Evolutionary conservation across 495 filamentous ascomycete genomes (phyloP), one percentile per base, ranked within the genome.

Genomic region (Usnea hakonensis): DNA sequence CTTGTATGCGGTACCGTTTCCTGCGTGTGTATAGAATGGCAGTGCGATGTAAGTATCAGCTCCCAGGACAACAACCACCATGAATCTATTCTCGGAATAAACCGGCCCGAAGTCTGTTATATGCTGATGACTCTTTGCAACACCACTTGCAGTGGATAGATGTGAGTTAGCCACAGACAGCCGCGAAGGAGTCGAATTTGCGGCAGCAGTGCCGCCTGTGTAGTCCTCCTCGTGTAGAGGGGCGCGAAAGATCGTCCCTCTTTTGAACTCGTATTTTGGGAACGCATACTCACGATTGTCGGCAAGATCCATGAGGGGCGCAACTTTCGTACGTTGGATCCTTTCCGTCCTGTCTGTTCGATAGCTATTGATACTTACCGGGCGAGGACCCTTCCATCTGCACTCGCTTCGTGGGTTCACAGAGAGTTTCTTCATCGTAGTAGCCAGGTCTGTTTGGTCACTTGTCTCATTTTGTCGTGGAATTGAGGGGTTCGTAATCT

Each of bases 11-110:
- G 62, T 52, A 10, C 58, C 38, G 7, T 43, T 58, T 1, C 54
- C 5, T 10, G 38, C 9, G 54, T 65, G 52, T 10, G 52, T 57
- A 5, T 56, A 58, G 7, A 62, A 23, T 3, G 58, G 53, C 14
- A 65, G 16, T 0, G 52, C 58, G 0, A 37, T 38, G 11, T 53
- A 65, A 26, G 41, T 46, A 7, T 28, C 1, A 23, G 61, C 32
- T 26, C 52, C 28, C 14, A 52, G n/a, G 4, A 28, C 40, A 2
- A 62, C 41, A 2, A 65, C 54, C 21, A 65, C 53, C 53, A 43
- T 56, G 28, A 28, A 57, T 26, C 63, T 23, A 6, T 5, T 5
- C 26, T 52, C 57, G 35, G 17, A 38, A 26, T 46, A 58, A 17
- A 58, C 43, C 2, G 5, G 16, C 2, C 40, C 38, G 44, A 16